Evolutionary conservation across 108 stramenopile genomes (phyloP).

Genomic region (Epithemia pelagica): DNA sequence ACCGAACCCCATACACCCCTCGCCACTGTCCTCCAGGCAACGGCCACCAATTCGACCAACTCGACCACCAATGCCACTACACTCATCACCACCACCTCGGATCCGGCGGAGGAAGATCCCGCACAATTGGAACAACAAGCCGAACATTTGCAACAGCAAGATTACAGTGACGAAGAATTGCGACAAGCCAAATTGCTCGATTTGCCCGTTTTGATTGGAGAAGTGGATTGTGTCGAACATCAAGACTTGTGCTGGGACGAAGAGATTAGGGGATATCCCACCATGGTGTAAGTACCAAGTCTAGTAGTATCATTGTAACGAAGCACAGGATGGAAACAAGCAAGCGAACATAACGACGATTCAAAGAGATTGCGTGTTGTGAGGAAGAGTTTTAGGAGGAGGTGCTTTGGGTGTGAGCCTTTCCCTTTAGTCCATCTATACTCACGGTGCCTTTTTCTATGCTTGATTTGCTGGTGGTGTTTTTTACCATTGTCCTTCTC

Average conservation of each 20-base stretch:
- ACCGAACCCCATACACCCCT: background rate
- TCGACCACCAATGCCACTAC: background rate
- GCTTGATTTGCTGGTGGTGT: too few species aligned
- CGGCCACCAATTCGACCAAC: background rate
- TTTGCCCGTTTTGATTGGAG: conserved; percentile 36
- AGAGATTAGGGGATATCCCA: conserved; percentile 71
- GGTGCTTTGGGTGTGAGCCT: too few species aligned
- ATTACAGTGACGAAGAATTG: conserved; percentile 28
- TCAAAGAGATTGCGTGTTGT: too few species aligned
- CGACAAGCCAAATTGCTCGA: conserved; percentile 22
- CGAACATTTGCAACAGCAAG: background rate
- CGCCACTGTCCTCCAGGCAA: background rate
- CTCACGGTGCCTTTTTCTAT: too few species aligned
- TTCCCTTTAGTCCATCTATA: too few species aligned
- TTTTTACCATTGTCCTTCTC: too few species aligned
- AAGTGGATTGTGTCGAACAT: conserved; percentile 83
- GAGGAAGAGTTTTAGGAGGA: too few species aligned
- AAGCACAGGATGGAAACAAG: too few species aligned
- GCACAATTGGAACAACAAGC: background rate
- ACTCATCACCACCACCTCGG: too few species aligned
- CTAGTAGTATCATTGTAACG: too few species aligned
- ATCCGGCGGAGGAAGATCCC: background rate
- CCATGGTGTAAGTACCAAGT: background rate
- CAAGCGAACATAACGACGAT: too few species aligned
- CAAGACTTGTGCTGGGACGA: conserved; percentile 48